A percentile compares a stretch with the other conserved stretches of the same genome.
Evolutionary conservation across 208 protist species (phyloP).

Genomic region (Trypanosoma rangeli): DNA sequence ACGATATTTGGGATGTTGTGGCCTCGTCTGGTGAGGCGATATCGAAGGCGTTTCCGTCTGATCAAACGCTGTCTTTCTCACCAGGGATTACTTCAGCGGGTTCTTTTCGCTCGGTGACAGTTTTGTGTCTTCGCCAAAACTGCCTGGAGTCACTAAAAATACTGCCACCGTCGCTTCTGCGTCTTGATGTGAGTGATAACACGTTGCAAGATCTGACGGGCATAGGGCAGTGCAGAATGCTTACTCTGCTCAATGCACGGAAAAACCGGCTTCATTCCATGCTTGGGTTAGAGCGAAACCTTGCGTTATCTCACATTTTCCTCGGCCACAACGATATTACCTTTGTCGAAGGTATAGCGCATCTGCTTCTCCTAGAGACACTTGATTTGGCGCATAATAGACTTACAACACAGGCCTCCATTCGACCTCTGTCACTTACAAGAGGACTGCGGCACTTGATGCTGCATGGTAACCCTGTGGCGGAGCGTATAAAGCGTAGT

Average conservation of each 20-base stretch:
- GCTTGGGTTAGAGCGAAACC: conserved; percentile 50
- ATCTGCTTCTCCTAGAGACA: conserved; percentile 84
- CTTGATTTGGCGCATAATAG: conserved; percentile 80
- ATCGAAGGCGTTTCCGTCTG: background rate
- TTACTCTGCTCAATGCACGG: conserved; percentile 79
- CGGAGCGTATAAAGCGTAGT: conserved; percentile 30
- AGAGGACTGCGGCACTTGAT: conserved; percentile 61
- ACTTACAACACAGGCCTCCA: conserved; percentile 44
- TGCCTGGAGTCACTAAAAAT: conserved; percentile 40
- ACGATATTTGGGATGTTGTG: conserved; percentile 67
- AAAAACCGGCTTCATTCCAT: conserved; percentile 56
- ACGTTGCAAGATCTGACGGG: conserved; percentile 49
- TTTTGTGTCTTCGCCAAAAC: conserved; percentile 72
- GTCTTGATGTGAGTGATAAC: conserved; percentile 82
- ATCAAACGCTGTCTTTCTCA: background rate
- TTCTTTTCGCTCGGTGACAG: conserved; percentile 47
- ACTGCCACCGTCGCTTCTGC: conserved; percentile 69
- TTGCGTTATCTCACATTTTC: conserved; percentile 69
- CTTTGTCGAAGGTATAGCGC: conserved; percentile 64
- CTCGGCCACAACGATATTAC: conserved; percentile 75
- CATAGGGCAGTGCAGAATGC: conserved; percentile 64
- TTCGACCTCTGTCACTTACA: conserved; percentile 77
- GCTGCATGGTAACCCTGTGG: conserved; percentile 74
- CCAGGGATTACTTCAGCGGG: background rate
- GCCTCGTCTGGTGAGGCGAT: conserved; percentile 28